Evolutionary conservation across 305 asterid species (phyloP).

Genomic region (Plantago coronopus): DNA sequence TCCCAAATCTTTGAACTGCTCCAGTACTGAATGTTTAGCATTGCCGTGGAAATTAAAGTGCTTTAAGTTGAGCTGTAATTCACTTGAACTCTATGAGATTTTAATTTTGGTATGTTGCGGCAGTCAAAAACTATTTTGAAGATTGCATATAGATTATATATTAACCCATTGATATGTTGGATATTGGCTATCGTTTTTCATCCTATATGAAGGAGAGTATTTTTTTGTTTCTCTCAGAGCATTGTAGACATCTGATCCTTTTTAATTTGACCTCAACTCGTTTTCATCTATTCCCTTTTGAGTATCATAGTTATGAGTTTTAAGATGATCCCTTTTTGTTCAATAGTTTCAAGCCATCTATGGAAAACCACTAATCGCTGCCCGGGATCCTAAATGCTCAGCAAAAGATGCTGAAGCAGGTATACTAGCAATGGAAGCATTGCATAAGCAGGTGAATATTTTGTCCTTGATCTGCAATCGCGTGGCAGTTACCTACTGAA

Average conservation of each 20-base stretch:
- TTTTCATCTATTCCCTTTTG: neutral
- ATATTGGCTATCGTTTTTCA: too few species aligned
- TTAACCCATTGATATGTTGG: too few species aligned
- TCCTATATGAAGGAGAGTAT: too few species aligned
- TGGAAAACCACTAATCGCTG: conserved; percentile 90
- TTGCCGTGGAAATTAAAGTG: neutral
- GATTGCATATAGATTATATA: neutral
- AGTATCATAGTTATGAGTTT: conserved; percentile 5
- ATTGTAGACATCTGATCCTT: neutral
- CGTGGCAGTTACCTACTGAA: conserved; percentile 8
- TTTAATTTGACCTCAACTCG: neutral
- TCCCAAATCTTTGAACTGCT: neutral
- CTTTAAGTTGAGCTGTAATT: neutral
- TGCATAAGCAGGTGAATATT: conserved; percentile 85
- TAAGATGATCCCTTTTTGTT: conserved; percentile 26
- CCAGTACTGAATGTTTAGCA: neutral
- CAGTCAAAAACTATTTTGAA: neutral
- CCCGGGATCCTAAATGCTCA: conserved; percentile 95
- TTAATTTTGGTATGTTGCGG: neutral
- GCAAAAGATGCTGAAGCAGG: conserved; percentile 98
- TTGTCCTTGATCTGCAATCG: conserved; percentile 16
- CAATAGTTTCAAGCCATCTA: conserved; percentile 91
- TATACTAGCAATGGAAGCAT: conserved; percentile 96
- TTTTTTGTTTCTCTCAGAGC: neutral
- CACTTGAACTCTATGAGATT: too few species aligned